Evolutionary conservation across 768 basidiomycete genomes (phyloP).

Genomic region (Trametes cubensis): DNA sequence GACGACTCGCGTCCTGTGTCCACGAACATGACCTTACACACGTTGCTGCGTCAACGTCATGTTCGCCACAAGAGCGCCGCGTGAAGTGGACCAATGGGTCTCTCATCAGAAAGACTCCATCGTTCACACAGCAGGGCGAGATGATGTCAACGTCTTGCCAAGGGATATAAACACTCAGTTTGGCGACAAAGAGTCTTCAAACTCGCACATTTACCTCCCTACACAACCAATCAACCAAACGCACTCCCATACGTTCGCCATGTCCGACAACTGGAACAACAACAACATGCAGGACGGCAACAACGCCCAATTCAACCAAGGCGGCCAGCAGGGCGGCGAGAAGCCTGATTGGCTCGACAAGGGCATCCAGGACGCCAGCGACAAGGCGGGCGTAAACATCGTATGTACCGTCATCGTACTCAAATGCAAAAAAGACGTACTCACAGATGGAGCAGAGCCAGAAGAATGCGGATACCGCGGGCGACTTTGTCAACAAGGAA

Average conservation of each 20-base stretch:
- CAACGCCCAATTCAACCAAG: constrained; percentile 14
- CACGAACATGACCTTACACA: not conserved
- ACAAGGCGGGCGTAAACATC: constrained; percentile 31
- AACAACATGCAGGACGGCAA: constrained; percentile 1
- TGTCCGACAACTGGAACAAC: constrained; percentile 10
- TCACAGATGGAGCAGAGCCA: constrained; percentile 24
- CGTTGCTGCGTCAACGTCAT: constrained; percentile 5
- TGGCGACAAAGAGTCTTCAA: not conserved
- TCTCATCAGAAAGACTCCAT: not conserved
- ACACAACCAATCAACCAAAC: not conserved
- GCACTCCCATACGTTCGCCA: not conserved
- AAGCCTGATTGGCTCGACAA: constrained; percentile 36
- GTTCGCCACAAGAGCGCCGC: constrained; percentile 5
- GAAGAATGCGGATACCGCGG: constrained; percentile 31
- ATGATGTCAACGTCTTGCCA: constrained; percentile 1
- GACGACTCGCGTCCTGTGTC: not conserved
- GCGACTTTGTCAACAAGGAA: constrained; percentile 35
- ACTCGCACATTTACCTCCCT: not conserved
- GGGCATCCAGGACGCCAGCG: constrained; percentile 28
- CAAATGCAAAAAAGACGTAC: no score
- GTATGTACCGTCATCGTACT: constrained; percentile 13
- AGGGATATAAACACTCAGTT: not conserved
- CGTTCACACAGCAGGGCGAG: not conserved
- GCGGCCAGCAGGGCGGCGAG: constrained; percentile 23
- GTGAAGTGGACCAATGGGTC: not conserved